Evolutionary conservation across 2,329 filamentous ascomycete species (phyloP), one percentile per base, ranked within the genome.

Genomic region (Ascochyta rabiei): DNA sequence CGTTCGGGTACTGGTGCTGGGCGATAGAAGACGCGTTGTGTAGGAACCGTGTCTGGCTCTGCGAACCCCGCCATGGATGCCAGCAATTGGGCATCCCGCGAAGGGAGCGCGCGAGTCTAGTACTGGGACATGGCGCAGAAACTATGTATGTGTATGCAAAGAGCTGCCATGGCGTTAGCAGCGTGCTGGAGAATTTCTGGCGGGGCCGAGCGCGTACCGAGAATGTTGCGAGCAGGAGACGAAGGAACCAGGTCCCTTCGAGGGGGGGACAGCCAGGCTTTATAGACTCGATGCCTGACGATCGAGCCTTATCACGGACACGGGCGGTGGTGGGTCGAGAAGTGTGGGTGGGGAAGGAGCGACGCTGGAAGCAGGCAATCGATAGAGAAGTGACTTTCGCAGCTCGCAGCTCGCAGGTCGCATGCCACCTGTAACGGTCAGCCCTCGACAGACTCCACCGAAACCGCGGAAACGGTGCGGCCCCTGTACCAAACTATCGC

Each of bases 51-150:
- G 49, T 62, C 57, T 56, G 63, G 63, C 58, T 65, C 62, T 60
- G 56, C 66, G 52, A 67, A 64, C 53, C 66, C 71, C 62, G 72
- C 72, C 74, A 75, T 75, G 69, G 63, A 62, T 59, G 64, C 60
- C 65, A 67, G 66, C 46, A 46, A 52, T 54, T 61, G 57, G 37
- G 69, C 71, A 74, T 72, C 66, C 70, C 71, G 64, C 59, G 57
- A 52, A 64, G 64, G 65, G 63, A 56, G 63, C 65, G 57, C 55
- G 57, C 16, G 48, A 30, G 48, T 58, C 61, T 71, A 74, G 54
- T 49, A 67, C 43, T 49, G 69, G 54, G 67, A 62, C 71, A 74
- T 74, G 56, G 60, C 54, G 49, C 54, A 45, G 59, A 33, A 35
- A 34, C 41, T 55, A 47, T 50, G 42, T 42, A 13, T 10, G 2